Percentiles rank a stretch among this genome's conserved stretches.
These are phyloP conservation scores for Podila clonocystis DNA, from an alignment of 192 early-diverging fungal species.

Conservation along the genomic window DNA sequence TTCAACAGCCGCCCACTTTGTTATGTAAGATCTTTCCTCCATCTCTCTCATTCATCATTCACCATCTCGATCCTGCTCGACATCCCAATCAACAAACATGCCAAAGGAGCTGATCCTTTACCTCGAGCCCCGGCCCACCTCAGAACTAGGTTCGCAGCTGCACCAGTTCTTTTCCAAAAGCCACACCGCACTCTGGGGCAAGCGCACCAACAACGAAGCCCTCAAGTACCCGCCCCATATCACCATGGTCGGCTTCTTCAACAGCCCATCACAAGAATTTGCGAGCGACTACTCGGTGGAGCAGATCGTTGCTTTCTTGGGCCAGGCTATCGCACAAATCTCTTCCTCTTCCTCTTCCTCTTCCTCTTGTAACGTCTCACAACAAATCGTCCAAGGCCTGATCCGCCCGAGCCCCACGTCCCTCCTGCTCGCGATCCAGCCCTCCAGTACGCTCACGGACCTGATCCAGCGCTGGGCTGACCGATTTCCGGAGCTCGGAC, in stretches of 20 bases:
- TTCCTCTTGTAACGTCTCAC: not conserved
- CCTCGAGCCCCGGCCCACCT: slow-evolving; percentile 14
- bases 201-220: slow-evolving; percentile 21
- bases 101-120: slow-evolving; percentile 32
- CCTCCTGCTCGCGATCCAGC: slow-evolving; percentile 22
- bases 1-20: too few relatives aligned
- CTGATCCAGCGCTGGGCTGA: not conserved
- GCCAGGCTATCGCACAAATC: not conserved
- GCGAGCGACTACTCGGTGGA: not conserved
- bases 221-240: slow-evolving; percentile 31
- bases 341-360: too few relatives aligned
- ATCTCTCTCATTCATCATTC: not conserved
- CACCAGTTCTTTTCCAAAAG: not conserved
- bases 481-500: slow-evolving; percentile 25
- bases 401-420: slow-evolving; percentile 9
- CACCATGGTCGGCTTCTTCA: slow-evolving; percentile 49
- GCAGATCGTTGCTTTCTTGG: not conserved
- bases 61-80: not conserved
- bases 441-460: not conserved
- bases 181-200: too few relatives aligned
- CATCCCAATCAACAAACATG: slow-evolving; percentile 7
- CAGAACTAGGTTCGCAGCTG: slow-evolving; percentile 8
- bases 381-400: slow-evolving; percentile 13
- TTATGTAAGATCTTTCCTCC: not conserved
- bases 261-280: not conserved